Evolutionary conservation across 2,329 filamentous ascomycete genomes (phyloP), one percentile per base, ranked within the genome.

Genomic region (Xylariaceae sp.): DNA sequence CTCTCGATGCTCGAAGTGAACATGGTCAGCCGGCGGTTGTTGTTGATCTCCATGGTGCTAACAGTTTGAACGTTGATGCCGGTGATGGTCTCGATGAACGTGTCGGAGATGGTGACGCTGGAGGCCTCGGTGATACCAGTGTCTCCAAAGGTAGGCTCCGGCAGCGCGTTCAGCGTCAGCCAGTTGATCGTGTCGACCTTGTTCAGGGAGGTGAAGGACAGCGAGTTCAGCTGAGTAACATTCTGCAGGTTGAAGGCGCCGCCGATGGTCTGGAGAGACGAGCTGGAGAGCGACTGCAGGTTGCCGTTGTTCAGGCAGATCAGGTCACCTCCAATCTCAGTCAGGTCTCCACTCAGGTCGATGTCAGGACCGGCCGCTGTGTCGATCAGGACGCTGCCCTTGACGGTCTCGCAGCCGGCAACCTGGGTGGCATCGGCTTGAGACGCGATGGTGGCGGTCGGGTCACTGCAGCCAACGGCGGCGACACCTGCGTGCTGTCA

Each of bases 41-140:
- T 94, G 74, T 85, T 82, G 63, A 98, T 82, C 59, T 84, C 70
- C 58, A 98, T 75, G 46, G 67, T 70, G 37, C 75, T 72, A 35
- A 87, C 80, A n/a, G 72, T 71, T 44, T 76, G 63, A 44, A 96
- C 71, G 58, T 87, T 83, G 58, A 98, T 83, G 55, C 87, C 88
- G 46, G 80, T 70, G 39, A 98, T 75, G 46, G 73, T 77, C 58
- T 68, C 73, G 49, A 98, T 75, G 61, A 80, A 78, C 32, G 92
- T 98, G 69, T 98, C 92, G 63, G 78, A 75, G 58, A 98, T 89
- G 48, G 67, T 63, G 49, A 98, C 74, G 43, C 65, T 72, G 44
- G 64, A 65, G 39, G 84, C 84, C 58, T 77, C 67, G 50, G 71
- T 77, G 51, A 96, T 69, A 53, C 69, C 67, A 11, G 63, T 53